A percentile compares a stretch with the other conserved stretches of the same genome.
Conservation (phyloP, 768 basidiomycete genomes). For the Termitomyces sp. region DNA sequence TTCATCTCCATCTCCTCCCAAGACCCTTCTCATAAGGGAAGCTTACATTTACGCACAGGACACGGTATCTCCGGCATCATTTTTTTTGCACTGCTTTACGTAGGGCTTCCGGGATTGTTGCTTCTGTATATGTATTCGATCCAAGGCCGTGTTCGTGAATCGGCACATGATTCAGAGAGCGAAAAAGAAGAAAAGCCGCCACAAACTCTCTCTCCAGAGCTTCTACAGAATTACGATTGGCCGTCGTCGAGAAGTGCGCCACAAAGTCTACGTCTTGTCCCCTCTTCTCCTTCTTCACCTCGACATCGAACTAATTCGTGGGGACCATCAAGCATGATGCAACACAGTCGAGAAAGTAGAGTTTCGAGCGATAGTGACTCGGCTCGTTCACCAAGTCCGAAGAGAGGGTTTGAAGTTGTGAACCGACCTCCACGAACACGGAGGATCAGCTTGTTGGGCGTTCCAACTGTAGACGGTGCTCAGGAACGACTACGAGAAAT, state of each 20-base stretch:
- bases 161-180: slow-evolving; percentile 4
- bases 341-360: slow-evolving; percentile 38
- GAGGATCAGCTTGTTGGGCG: slow-evolving; percentile 24
- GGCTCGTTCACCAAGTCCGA: slow-evolving; percentile 31
- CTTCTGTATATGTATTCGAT: slow-evolving; percentile 15
- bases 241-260: slow-evolving; percentile 25
- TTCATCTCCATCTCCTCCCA: slow-evolving; percentile 50
- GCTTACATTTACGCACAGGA: slow-evolving; percentile 41
- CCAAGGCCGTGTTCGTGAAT: not conserved
- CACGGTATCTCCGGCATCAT: slow-evolving; percentile 65
- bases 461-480: slow-evolving; percentile 10
- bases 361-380: slow-evolving; percentile 42
- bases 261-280: slow-evolving; percentile 28
- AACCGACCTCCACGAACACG: slow-evolving; percentile 38
- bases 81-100: slow-evolving; percentile 59
- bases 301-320: slow-evolving; percentile 44
- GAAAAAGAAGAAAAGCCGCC: slow-evolving; percentile 10
- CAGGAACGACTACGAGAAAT: slow-evolving; percentile 50
- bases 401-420: slow-evolving; percentile 45
- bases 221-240: slow-evolving; percentile 25
- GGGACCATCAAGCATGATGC: slow-evolving; percentile 37
- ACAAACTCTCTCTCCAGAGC: slow-evolving; percentile 18
- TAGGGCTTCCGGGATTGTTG: slow-evolving; percentile 38
- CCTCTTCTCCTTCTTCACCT: slow-evolving; percentile 36
- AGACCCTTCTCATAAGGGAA: slow-evolving; percentile 16